Evolutionary conservation across 1,284 basidiomycete species (phyloP).

Genomic region (Vanrija sp.): DNA sequence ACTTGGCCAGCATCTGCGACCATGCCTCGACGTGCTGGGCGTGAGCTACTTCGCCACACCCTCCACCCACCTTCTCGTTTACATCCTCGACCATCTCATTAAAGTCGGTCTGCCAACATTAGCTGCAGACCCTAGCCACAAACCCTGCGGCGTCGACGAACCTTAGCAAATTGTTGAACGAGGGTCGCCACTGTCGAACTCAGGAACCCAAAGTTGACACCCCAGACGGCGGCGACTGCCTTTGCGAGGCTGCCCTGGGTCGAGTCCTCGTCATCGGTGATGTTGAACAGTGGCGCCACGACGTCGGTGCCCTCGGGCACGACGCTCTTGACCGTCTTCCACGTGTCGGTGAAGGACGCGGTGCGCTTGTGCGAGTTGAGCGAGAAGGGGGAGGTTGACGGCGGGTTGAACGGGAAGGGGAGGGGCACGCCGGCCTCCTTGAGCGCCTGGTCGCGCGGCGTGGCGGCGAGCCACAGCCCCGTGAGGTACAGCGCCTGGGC

Average conservation of each 20-base stretch:
- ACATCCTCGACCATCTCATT: constrained; percentile 77
- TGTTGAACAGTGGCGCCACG: constrained; percentile 73
- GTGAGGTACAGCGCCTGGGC: constrained; percentile 69
- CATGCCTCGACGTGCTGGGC: constrained; percentile 68
- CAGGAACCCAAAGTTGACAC: constrained; percentile 80
- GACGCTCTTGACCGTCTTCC: constrained; percentile 45
- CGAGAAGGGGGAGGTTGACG: constrained; percentile 7
- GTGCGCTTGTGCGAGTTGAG: constrained; percentile 10
- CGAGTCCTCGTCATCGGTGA: constrained; percentile 75
- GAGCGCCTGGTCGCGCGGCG: constrained; percentile 17
- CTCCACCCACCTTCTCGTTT: constrained; percentile 61
- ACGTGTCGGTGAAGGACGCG: constrained; percentile 28
- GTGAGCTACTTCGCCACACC: not conserved
- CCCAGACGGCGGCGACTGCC: constrained; percentile 69
- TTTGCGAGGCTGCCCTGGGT: constrained; percentile 72
- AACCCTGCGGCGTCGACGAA: not conserved
- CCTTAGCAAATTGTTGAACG: constrained; percentile 45
- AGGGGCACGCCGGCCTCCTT: constrained; percentile 63
- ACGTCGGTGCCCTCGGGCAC: constrained; percentile 57
- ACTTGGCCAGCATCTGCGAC: constrained; percentile 73
- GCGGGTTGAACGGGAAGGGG: constrained; percentile 50
- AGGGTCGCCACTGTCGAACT: constrained; percentile 64
- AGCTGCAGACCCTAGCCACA: not conserved
- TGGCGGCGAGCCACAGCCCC: constrained; percentile 30
- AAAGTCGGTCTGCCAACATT: constrained; percentile 7